A percentile compares a stretch with the other conserved stretches of the same genome.
Conservation (phyloP, 106 monocot species). For the Dioscorea zingiberensis region DNA sequence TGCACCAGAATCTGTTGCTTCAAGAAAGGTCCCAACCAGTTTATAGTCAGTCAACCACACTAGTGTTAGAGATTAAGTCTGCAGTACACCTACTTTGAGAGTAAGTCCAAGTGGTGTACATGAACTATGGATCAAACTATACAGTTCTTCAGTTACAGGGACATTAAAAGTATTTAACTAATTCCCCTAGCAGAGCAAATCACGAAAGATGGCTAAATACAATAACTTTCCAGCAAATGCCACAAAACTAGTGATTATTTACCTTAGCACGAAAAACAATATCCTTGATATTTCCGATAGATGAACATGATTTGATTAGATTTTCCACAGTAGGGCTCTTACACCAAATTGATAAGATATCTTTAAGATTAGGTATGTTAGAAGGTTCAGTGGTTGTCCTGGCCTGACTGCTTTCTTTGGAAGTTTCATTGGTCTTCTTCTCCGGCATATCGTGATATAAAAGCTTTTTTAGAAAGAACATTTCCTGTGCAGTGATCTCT, state of each 20-base stretch:
- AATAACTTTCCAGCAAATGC: too few relatives aligned
- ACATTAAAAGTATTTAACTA: too few relatives aligned
- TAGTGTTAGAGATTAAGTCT: too few relatives aligned
- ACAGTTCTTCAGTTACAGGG: neutral
- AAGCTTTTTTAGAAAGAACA: constrained; percentile 53
- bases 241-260: neutral
- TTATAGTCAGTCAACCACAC: too few relatives aligned
- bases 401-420: too few relatives aligned
- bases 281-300: constrained; percentile 30
- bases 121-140: neutral
- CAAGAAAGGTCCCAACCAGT: too few relatives aligned
- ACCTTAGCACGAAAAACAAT: constrained; percentile 56
- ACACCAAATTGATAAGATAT: constrained; percentile 46
- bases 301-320: constrained; percentile 44
- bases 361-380: constrained; percentile 5
- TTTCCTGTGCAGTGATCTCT: constrained; percentile 65
- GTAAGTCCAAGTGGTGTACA: neutral
- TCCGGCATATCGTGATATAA: constrained; percentile 19
- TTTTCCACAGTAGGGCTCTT: constrained; percentile 24
- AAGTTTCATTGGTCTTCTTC: constrained; percentile 3
- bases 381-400: too few relatives aligned
- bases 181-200: neutral
- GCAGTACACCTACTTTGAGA: neutral
- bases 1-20: too few relatives aligned
- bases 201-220: neutral